Conservation (phyloP, 768 basidiomycete genomes). For the Psilocybe cubensis region DNA sequence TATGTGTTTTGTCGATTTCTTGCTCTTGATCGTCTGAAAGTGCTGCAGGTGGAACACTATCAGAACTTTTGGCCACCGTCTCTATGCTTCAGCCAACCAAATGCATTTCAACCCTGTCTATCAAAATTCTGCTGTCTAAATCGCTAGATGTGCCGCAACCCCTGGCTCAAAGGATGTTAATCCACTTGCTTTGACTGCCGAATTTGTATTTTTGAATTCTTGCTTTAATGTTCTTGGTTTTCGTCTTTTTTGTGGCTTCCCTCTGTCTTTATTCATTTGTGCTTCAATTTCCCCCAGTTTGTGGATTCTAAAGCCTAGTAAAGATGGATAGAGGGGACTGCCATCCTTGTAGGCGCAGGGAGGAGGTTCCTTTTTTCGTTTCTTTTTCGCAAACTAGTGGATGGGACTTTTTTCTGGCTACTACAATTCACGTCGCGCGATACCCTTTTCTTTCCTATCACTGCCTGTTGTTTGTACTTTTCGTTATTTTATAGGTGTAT, state of each 20-base stretch:
- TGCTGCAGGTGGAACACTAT: constrained; percentile 4
- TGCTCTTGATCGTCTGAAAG: not conserved
- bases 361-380: not conserved
- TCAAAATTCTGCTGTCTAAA: constrained; percentile 10
- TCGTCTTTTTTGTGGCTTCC: not conserved
- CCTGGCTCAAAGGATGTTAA: not conserved
- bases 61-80: not conserved
- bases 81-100: constrained; percentile 5
- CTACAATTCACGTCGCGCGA: not conserved
- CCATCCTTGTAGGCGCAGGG: not conserved
- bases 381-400: not conserved
- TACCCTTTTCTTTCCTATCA: not conserved
- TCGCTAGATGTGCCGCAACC: not conserved
- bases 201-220: not conserved
- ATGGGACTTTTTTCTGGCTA: not conserved
- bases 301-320: not conserved
- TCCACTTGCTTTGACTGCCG: not conserved
- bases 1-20: not conserved
- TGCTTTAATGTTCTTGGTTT: not conserved
- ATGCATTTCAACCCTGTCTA: constrained; percentile 12
- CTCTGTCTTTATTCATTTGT: not conserved
- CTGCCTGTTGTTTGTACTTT: no score
- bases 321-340: not conserved
- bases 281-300: not conserved
- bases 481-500: no score